Evolutionary conservation across 2,329 filamentous ascomycete species (phyloP), one percentile per base, ranked within the genome.

Genomic region (Paraphoma chrysanthemicola): DNA sequence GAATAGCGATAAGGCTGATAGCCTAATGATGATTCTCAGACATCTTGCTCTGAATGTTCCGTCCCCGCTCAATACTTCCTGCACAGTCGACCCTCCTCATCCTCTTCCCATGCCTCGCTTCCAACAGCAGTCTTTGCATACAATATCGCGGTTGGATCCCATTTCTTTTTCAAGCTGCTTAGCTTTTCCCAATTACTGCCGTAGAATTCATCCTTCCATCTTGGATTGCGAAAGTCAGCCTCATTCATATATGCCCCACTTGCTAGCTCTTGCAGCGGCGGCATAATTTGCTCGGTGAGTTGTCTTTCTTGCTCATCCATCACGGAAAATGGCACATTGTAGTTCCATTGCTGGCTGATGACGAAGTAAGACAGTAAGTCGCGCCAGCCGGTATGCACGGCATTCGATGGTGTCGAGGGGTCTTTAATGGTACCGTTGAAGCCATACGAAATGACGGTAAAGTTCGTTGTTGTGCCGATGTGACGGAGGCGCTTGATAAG

Each of bases 211-310:
- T 43, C 33, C 49, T 70, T 50, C 66, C 66, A 74, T 46, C 68
- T 63, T 6, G 56, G 53, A 45, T 70, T 59, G 12, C 60, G 55
- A 51, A 67, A 66, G 46, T 73, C 65, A 4, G 67, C 70, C 49
- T 74, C 71, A 49, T 69, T 74, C 42, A 73, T 53, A 47, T 74
- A 74, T 2, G 69, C 53, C 3, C 66, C 71, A 30, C 62, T 64
- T n/a, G 56, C 64, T 3, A 16, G 54, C 57, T 42, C 68, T 59
- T 18, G 44, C 44, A 72, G 53, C 53, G 63, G 61, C 8, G 69
- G 68, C 57, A 71, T 64, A 4, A 72, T 23, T 5, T 64, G 60
- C 23, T 67, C 53, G 16, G 54, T 63, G 17, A 61, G 33, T 12
- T 18, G 33, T 12, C 44, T 17, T 57, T 50, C 39, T 64, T 57